Evolutionary conservation across 495 filamentous ascomycete genomes (phyloP).

Genomic region (Tuber borchii): DNA sequence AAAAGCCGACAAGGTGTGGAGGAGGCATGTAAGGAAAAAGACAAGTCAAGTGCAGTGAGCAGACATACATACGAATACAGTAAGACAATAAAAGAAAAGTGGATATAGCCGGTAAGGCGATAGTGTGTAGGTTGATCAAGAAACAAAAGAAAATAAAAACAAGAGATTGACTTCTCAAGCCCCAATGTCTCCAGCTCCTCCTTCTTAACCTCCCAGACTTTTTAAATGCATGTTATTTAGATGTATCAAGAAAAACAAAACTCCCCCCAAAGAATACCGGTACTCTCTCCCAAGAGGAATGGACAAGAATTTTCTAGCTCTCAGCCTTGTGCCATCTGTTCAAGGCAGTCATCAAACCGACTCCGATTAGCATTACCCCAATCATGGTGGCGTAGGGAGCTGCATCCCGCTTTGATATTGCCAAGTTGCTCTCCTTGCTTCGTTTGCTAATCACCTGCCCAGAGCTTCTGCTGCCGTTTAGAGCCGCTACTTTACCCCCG

Average conservation of each 20-base stretch:
- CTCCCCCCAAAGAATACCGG: conserved; percentile 25
- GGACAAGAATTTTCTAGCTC: conserved; percentile 28
- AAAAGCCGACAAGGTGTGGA: conserved; percentile 34
- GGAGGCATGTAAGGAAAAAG: conserved; percentile 37
- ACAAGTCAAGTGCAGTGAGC: conserved; percentile 27
- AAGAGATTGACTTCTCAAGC: conserved; percentile 20
- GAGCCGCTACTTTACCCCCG: conserved; percentile 8
- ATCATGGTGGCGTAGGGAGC: conserved; percentile 77
- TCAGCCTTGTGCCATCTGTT: conserved; percentile 62
- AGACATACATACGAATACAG: conserved; percentile 34
- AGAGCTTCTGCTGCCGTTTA: conserved; percentile 23
- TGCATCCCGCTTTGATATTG: conserved; percentile 50
- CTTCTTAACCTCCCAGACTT: conserved; percentile 31
- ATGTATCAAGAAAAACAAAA: conserved; percentile 26
- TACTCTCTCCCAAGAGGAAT: conserved; percentile 14
- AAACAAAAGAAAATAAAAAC: conserved; percentile 32
- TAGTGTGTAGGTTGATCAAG: conserved; percentile 15
- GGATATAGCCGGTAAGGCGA: conserved; percentile 10
- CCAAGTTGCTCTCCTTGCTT: conserved; percentile 25
- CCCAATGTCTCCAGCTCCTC: conserved; percentile 29
- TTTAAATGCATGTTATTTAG: conserved; percentile 35
- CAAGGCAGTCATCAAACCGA: conserved; percentile 88
- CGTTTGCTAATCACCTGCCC: conserved; percentile 7
- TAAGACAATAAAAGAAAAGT: conserved; percentile 26
- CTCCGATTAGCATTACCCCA: conserved; percentile 79